Evolutionary conservation across 768 basidiomycete species (phyloP).

Genomic region (Lanmaoa pseudosensibilis): DNA sequence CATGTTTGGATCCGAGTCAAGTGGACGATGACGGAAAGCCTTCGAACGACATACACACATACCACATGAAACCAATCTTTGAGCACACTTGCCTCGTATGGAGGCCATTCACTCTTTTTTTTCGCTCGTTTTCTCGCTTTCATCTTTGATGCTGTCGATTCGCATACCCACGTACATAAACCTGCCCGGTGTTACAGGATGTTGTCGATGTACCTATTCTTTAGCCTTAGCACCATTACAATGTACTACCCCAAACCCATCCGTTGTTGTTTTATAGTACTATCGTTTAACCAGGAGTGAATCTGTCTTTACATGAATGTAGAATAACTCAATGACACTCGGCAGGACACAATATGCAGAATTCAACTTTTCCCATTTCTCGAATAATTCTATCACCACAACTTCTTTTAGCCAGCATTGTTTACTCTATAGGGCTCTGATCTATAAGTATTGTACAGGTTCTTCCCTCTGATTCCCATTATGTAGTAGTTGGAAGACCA

Average conservation of each 20-base stretch:
- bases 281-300: no score
- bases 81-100: background rate
- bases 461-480: no score
- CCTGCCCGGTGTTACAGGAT: background rate
- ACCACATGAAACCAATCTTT: background rate
- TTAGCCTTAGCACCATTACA: background rate
- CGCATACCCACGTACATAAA: slow-evolving; percentile 3
- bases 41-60: background rate
- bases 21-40: background rate
- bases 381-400: no score
- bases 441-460: no score
- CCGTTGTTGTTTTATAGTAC: background rate
- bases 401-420: no score
- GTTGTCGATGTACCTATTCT: background rate
- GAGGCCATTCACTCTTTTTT: slow-evolving; percentile 3
- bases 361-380: no score
- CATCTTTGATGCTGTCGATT: background rate
- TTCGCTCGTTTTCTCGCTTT: background rate
- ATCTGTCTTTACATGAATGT: no score
- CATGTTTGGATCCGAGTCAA: background rate
- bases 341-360: no score
- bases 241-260: background rate
- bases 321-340: no score
- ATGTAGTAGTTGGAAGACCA: no score
- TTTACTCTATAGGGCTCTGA: no score